A percentile compares a stretch with the other conserved stretches of the same genome.
These are phyloP conservation scores for Boeremia exigua DNA, from an alignment of 2,329 filamentous ascomycete genomes.

Conservation along the genomic window DNA sequence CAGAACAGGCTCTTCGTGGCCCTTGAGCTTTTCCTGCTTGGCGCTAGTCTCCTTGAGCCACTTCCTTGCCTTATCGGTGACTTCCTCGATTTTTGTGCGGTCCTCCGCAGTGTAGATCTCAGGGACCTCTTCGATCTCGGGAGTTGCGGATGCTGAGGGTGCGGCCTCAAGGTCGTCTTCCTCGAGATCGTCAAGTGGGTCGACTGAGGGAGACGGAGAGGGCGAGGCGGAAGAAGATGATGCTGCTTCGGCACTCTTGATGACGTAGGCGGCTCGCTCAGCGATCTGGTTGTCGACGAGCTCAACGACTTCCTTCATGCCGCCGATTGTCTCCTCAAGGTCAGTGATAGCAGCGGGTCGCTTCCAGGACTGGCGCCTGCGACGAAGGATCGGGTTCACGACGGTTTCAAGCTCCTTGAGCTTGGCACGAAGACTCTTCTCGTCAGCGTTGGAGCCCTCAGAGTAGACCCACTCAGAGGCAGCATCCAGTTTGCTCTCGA, in stretches of 20 bases:
- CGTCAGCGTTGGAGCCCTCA: constrained; percentile 77
- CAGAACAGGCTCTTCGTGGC: constrained; percentile 75
- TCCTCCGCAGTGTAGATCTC: constrained; percentile 76
- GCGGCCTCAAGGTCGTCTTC: constrained; percentile 64
- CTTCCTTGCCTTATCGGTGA: constrained; percentile 66
- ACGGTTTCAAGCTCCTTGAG: constrained; percentile 79
- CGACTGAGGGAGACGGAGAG: constrained; percentile 54
- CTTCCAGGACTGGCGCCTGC: constrained; percentile 73
- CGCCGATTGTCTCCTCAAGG: constrained; percentile 73
- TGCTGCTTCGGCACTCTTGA: constrained; percentile 44
- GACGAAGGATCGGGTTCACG: constrained; percentile 76
- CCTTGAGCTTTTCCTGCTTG: constrained; percentile 71
- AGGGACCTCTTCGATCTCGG: constrained; percentile 36
- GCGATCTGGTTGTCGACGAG: constrained; percentile 76
- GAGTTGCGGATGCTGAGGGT: constrained; percentile 45
- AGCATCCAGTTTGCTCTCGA: constrained; percentile 71
- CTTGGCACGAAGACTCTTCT: constrained; percentile 75
- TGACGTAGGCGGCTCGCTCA: constrained; percentile 64
- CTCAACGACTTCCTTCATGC: constrained; percentile 72
- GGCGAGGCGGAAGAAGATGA: constrained; percentile 52
- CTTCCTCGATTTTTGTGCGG: constrained; percentile 67
- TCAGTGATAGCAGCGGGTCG: constrained; percentile 73
- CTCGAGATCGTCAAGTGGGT: constrained; percentile 74
- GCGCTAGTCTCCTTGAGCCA: constrained; percentile 79
- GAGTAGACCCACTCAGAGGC: constrained; percentile 91